phyloP scores from a whole-genome alignment of 2,329 filamentous ascomycete species.

The Rhynchosporium agropyri region DNA sequence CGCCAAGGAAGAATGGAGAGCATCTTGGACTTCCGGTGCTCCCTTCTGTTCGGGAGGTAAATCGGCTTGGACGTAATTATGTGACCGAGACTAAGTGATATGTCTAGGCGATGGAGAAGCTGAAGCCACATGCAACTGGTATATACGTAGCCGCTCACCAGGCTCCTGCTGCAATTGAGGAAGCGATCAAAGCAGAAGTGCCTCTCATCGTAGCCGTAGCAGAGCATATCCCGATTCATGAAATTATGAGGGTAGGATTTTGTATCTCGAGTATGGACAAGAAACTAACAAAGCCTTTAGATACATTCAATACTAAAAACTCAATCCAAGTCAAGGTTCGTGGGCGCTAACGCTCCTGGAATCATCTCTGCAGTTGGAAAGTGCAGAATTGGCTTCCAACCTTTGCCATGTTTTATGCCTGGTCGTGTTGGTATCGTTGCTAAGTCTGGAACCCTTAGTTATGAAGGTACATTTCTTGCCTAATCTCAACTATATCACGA shows the following conservation, averaged over 20 bases:
- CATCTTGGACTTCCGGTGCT: constrained; percentile 75
- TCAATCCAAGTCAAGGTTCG: constrained; percentile 68
- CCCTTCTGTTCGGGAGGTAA: constrained; percentile 63
- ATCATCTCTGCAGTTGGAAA: constrained; percentile 72
- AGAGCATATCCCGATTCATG: constrained; percentile 74
- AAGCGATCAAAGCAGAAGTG: constrained; percentile 77
- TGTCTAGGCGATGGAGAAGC: constrained; percentile 63
- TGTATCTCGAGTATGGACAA: background rate
- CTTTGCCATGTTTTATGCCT: constrained; percentile 70
- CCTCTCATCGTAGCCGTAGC: constrained; percentile 76
- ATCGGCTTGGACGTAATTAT: background rate
- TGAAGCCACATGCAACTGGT: constrained; percentile 76
- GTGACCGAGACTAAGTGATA: constrained; percentile 9
- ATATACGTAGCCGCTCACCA: constrained; percentile 80
- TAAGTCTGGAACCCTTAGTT: constrained; percentile 74
- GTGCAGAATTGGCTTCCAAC: constrained; percentile 76
- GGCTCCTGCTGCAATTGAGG: constrained; percentile 73
- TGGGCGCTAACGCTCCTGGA: constrained; percentile 73
- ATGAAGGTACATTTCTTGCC: constrained; percentile 52
- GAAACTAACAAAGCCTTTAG: constrained; percentile 43
- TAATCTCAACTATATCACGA: background rate
- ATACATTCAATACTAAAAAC: constrained; percentile 69
- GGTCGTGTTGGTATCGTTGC: constrained; percentile 71
- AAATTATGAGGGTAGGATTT: constrained; percentile 63
- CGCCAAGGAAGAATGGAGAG: constrained; percentile 68